These are phyloP conservation scores for Cryptosporidium canis DNA, from an alignment of 169 alveolate species.

Conservation along the genomic window DNA sequence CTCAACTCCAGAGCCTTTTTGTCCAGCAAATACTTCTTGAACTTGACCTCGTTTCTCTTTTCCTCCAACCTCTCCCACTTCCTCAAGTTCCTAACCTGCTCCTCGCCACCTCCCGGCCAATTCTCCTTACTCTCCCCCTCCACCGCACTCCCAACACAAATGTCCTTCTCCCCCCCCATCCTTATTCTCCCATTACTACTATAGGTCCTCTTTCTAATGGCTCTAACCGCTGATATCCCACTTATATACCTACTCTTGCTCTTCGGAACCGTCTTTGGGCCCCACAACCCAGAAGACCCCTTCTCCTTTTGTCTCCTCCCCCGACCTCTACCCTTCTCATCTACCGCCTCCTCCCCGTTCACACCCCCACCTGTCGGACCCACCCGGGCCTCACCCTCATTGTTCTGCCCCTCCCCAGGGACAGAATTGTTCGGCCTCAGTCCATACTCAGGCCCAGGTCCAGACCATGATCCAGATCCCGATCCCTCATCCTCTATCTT, in stretches of 20 bases:
- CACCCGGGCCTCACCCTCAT: background rate
- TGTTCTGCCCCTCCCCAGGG: background rate
- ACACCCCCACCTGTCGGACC: background rate
- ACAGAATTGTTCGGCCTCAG: too few relatives aligned
- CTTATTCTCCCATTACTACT: conserved; percentile 54
- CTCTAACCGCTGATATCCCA: conserved; percentile 16
- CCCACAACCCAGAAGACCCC: conserved; percentile 52
- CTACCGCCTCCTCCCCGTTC: background rate
- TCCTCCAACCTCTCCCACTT: conserved; percentile 63
- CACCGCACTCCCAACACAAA: background rate
- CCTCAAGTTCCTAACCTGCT: conserved; percentile 14
- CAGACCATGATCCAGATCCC: too few relatives aligned
- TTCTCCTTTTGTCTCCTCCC: background rate
- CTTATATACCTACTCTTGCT: conserved; percentile 50
- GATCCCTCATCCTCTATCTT: background rate
- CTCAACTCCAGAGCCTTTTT: background rate
- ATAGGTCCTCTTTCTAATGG: conserved; percentile 35
- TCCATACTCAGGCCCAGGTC: too few relatives aligned
- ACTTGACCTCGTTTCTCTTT: conserved; percentile 28
- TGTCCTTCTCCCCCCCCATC: background rate
- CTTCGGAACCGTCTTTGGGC: conserved; percentile 56
- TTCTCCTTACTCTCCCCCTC: background rate
- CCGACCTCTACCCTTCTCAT: background rate
- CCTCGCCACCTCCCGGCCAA: background rate
- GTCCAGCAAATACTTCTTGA: conserved; percentile 11